Evolutionary conservation across 768 basidiomycete genomes (phyloP).

Genomic region (Naganishia onofrii): DNA sequence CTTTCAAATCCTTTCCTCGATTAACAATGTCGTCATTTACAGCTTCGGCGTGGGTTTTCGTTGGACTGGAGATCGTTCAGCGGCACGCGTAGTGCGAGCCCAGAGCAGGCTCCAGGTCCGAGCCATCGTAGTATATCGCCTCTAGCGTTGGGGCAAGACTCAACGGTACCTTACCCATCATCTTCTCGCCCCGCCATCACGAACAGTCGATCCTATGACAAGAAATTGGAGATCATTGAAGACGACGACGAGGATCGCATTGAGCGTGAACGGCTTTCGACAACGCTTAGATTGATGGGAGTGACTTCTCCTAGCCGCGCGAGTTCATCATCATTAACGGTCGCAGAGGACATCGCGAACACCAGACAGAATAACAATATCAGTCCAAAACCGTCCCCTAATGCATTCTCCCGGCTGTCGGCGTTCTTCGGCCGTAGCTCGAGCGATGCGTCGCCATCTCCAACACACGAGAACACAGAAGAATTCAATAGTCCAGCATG

Average conservation of each 20-base stretch:
- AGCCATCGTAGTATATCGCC: conserved; percentile 26
- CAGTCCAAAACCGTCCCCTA: conserved; percentile 11
- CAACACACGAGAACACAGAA: background rate
- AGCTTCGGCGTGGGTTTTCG: conserved; percentile 48
- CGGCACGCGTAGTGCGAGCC: conserved; percentile 27
- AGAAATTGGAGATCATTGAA: conserved; percentile 64
- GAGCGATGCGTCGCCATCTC: background rate
- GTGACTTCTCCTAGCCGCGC: conserved; percentile 55
- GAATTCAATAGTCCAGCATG: background rate
- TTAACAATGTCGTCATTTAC: background rate
- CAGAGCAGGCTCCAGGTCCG: conserved; percentile 33
- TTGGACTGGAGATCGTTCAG: conserved; percentile 46
- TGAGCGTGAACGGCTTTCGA: conserved; percentile 81
- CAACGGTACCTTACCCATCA: conserved; percentile 27
- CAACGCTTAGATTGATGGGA: conserved; percentile 92
- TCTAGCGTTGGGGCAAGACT: background rate
- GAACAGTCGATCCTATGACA: conserved; percentile 58
- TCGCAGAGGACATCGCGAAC: background rate
- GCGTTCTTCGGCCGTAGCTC: conserved; percentile 9
- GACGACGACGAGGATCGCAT: conserved; percentile 90
- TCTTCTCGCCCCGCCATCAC: conserved; percentile 2
- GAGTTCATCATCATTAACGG: too few species aligned
- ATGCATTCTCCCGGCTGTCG: conserved; percentile 7
- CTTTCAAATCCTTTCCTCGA: background rate
- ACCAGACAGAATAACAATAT: background rate